phyloP scores from a whole-genome alignment of 148 eudicot genomes.

The Camellia japonica region DNA sequence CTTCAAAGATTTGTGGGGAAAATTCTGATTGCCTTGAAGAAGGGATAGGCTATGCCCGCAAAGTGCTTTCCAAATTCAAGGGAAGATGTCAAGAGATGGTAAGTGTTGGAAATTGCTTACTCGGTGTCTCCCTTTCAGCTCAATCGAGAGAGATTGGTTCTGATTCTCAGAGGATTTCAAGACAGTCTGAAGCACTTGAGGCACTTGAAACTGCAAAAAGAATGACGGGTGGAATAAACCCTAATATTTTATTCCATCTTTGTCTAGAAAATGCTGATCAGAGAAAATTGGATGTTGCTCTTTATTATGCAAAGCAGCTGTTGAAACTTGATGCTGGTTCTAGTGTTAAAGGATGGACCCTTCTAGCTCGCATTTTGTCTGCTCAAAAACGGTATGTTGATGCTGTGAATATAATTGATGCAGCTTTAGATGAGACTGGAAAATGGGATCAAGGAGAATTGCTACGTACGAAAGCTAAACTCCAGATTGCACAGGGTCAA shows the following conservation, averaged over 20 bases:
- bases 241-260: constrained; percentile 53
- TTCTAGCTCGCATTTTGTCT: constrained; percentile 73
- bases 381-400: constrained; percentile 65
- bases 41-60: constrained; percentile 38
- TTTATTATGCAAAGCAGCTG: constrained; percentile 60
- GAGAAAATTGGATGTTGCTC: constrained; percentile 81
- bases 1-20: constrained; percentile 48
- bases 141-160: constrained; percentile 41
- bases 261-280: constrained; percentile 83
- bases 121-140: constrained; percentile 60
- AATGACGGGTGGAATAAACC: constrained; percentile 32
- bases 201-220: constrained; percentile 51
- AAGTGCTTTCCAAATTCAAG: constrained; percentile 27
- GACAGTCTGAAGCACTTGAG: constrained; percentile 59
- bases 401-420: constrained; percentile 68
- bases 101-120: constrained; percentile 49
- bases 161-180: constrained; percentile 48
- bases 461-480: constrained; percentile 76
- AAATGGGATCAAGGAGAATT: constrained; percentile 84
- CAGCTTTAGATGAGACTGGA: constrained; percentile 81
- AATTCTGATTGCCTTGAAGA: constrained; percentile 30
- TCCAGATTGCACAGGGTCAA: constrained; percentile 66
- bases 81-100: constrained; percentile 35
- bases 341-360: constrained; percentile 67
- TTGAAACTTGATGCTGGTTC: constrained; percentile 68